Evolutionary conservation across 345 rosid species (phyloP), one percentile per base, ranked within the genome.

Genomic region (Brassica rapa): DNA sequence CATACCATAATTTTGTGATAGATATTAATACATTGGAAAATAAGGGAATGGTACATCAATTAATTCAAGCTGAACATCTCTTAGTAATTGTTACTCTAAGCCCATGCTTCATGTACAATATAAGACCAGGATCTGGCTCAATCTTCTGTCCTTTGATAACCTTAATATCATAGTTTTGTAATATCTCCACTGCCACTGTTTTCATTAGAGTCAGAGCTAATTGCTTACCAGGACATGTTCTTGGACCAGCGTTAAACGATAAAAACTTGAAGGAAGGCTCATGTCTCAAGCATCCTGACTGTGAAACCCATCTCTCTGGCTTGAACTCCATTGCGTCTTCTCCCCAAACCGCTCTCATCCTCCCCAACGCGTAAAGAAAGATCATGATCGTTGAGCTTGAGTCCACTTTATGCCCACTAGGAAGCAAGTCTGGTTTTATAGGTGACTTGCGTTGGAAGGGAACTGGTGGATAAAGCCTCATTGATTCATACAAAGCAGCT

Each of bases 241-340:
- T 77, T 55, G 81, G 65, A 49, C 76, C 77, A 2, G 79, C 78
- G 14, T 80, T 74, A 74, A 80, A 80, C 0, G 75, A 25, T 24
- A 80, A 62, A 16, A 80, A 80, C 57, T 80, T 80, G 21, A 60
- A 68, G 15, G 82, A 73, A 43, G 82, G 82, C 21, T 56, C 75
- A 62, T 80, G 79, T 62, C 56, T 80, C 2, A 74, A 33, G 21
- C 32, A 19, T 35, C 82, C 75, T 0, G 25, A 8, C 5, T 61
- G 19, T 4, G 74, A 14, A 37, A 74, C 15, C 82, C 55, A 49
- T 49, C 55, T 49, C 55, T 49, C 55, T 49, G 55, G 55, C 51
- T 43, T 43, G 51, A 43, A 43, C 15, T 43, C n/a, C 51, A 43
- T 10, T 43, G 51, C 51, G 15, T 43, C 51, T 43, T 43, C 51